Evolutionary conservation across 192 early-diverging fungal species (phyloP).

Genomic region (Coemansia sp.): DNA sequence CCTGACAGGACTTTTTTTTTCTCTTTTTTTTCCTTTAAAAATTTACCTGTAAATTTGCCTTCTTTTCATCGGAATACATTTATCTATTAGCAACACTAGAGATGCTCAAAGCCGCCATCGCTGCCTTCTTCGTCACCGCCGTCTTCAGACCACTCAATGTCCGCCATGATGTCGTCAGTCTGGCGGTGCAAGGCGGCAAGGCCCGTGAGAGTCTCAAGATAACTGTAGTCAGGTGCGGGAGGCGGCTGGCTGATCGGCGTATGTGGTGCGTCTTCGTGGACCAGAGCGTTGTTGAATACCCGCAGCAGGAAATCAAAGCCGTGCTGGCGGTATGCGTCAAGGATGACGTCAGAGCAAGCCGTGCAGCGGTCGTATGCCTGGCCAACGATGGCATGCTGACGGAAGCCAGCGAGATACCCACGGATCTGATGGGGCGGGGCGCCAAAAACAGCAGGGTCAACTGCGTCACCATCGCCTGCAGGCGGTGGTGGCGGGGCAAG

Average conservation of each 20-base stretch:
- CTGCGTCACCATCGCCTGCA: neutral
- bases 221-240: slow-evolving; percentile 55
- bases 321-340: slow-evolving; percentile 62
- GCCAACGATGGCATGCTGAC: slow-evolving; percentile 78
- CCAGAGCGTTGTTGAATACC: slow-evolving; percentile 60
- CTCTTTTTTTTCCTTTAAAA: neutral
- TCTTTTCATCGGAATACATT: neutral
- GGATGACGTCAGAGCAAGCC: slow-evolving; percentile 72
- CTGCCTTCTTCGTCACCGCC: slow-evolving; percentile 45
- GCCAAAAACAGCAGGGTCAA: slow-evolving; percentile 60
- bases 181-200: slow-evolving; percentile 75
- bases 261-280: slow-evolving; percentile 35
- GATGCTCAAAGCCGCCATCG: slow-evolving; percentile 30
- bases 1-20: neutral
- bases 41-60: neutral
- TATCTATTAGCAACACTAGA: slow-evolving; percentile 11
- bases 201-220: slow-evolving; percentile 86
- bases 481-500: slow-evolving; percentile 35
- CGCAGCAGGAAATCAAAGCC: slow-evolving; percentile 74
- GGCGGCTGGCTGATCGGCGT: slow-evolving; percentile 1
- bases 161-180: slow-evolving; percentile 66
- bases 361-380: slow-evolving; percentile 86
- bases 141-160: slow-evolving; percentile 77
- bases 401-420: slow-evolving; percentile 85
- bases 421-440: slow-evolving; percentile 91